Evolutionary conservation across 106 monocot genomes (phyloP).

Genomic region (Allium cepa): DNA sequence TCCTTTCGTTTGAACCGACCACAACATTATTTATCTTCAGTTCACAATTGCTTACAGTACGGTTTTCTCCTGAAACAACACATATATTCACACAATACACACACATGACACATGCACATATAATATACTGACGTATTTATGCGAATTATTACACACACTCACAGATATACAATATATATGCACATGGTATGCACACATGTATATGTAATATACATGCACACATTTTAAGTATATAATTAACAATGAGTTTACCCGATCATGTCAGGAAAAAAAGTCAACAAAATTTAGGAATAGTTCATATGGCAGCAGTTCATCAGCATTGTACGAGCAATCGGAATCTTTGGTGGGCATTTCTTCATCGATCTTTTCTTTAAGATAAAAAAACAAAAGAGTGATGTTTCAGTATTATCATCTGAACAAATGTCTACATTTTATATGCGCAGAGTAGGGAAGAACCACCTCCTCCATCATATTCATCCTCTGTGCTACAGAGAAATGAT

Average conservation of each 20-base stretch:
- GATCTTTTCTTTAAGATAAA: slow-evolving; percentile 6
- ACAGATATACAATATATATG: no score
- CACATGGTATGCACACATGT: no score
- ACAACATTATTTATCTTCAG: no score
- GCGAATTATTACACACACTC: no score
- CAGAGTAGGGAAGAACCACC: slow-evolving; percentile 83
- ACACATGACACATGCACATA: no score
- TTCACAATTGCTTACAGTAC: no score
- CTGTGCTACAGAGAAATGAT: slow-evolving; percentile 58
- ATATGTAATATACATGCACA: no score
- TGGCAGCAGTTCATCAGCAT: slow-evolving; percentile 19
- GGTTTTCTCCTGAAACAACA: no score
- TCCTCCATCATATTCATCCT: slow-evolving; percentile 54
- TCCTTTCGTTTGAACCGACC: no score
- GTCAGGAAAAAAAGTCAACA: slow-evolving; percentile 51
- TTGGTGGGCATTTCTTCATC: slow-evolving; percentile 23
- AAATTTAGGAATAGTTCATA: slow-evolving; percentile 13
- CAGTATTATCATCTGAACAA: not conserved
- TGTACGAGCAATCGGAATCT: slow-evolving; percentile 34
- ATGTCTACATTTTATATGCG: slow-evolving; percentile 2
- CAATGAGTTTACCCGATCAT: not conserved
- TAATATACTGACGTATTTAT: no score
- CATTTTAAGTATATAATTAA: not conserved
- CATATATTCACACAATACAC: no score
- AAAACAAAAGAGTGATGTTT: slow-evolving; percentile 49